Percentiles rank a stretch among this genome's conserved stretches.
phyloP scores from a whole-genome alignment of 1,284 basidiomycete species.

The Bjerkandera adusta region DNA sequence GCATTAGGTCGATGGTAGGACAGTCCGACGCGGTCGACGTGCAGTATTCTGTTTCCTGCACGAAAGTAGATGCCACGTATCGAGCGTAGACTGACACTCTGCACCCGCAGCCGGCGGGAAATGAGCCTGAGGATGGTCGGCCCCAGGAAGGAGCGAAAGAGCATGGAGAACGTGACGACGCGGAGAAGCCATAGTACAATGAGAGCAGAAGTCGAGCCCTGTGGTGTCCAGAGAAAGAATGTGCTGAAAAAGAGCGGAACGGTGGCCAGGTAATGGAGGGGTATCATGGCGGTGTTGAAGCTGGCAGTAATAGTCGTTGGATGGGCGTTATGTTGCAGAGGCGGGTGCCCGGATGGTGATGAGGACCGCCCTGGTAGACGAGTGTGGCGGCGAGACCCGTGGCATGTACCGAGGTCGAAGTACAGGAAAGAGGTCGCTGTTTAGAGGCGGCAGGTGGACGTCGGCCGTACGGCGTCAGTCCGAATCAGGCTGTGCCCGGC shows the following conservation, averaged over 20 bases:
- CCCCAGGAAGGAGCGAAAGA: conserved; percentile 61
- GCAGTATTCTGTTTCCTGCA: conserved; percentile 48
- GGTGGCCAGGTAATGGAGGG: conserved; percentile 9
- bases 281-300: not conserved
- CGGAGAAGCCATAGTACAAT: conserved; percentile 47
- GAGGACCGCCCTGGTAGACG: not conserved
- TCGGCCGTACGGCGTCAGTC: no score
- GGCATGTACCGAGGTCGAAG: no score
- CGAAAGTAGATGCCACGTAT: conserved; percentile 72
- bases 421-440: no score
- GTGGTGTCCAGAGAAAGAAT: conserved; percentile 21
- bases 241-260: conserved; percentile 24
- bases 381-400: no score
- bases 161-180: conserved; percentile 48
- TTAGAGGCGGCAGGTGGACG: no score
- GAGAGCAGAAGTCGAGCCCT: conserved; percentile 36
- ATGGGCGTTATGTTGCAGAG: not conserved
- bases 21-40: conserved; percentile 66
- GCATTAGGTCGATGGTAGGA: conserved; percentile 47
- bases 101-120: conserved; percentile 60
- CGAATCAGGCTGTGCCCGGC: no score
- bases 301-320: not conserved
- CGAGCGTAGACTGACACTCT: conserved; percentile 72
- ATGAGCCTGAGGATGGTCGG: conserved; percentile 58
- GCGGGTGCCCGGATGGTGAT: not conserved